Conservation (phyloP, 202 grass and related monocot genomes). For the Panicum hallii region DNA sequence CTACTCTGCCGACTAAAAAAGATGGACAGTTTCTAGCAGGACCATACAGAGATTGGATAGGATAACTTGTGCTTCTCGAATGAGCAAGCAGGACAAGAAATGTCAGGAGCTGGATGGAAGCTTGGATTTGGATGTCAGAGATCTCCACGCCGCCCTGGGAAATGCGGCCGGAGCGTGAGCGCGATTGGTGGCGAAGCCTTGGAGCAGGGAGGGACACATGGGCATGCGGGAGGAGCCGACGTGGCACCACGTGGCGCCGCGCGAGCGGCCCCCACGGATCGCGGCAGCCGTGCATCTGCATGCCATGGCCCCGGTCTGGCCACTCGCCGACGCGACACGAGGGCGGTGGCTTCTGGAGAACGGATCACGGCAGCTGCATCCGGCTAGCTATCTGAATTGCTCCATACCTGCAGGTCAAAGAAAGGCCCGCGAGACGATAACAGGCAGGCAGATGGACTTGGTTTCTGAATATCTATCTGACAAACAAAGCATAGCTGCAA, state of each 20-base stretch:
- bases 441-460: too few relatives aligned
- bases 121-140: constrained; percentile 33
- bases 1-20: neutral
- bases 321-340: neutral
- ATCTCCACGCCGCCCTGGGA: neutral
- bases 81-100: neutral
- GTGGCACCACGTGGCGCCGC: constrained; percentile 25
- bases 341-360: neutral
- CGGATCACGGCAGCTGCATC: neutral
- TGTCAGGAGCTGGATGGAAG: neutral
- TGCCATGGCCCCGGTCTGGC: too few relatives aligned
- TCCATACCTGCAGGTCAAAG: neutral
- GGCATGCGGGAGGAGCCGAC: neutral
- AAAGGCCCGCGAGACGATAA: neutral
- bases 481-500: too few relatives aligned
- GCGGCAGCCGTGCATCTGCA: neutral
- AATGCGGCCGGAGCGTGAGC: neutral
- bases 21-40: neutral
- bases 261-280: neutral
- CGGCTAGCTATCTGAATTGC: neutral
- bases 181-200: neutral
- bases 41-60: neutral
- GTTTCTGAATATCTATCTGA: too few relatives aligned
- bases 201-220: neutral
- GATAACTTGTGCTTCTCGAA: neutral